Conservation (phyloP, 495 filamentous ascomycete species). For the Recurvomyces mirabilis region DNA sequence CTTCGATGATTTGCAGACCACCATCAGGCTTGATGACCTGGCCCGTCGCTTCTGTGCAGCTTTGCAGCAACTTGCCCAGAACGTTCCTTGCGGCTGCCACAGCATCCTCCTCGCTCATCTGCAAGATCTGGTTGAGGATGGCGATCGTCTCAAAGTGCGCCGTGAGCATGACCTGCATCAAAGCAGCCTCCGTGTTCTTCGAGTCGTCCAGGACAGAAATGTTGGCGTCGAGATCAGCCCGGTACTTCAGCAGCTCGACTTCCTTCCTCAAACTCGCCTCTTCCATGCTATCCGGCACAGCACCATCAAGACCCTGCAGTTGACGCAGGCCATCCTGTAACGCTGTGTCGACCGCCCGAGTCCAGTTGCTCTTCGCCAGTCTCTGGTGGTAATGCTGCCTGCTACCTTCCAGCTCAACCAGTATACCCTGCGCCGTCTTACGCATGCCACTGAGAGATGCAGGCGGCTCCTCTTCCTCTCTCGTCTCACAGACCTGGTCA, state of each 20-base stretch:
- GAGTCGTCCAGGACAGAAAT: conserved; percentile 73
- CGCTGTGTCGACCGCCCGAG: conserved; percentile 71
- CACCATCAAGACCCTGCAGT: conserved; percentile 51
- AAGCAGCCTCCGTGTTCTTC: conserved; percentile 61
- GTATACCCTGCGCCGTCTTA: conserved; percentile 75
- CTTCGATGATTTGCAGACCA: conserved; percentile 49
- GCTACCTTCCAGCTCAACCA: conserved; percentile 78
- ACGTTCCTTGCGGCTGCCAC: conserved; percentile 67
- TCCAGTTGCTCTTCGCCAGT: conserved; percentile 70
- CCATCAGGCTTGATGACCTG: conserved; percentile 89
- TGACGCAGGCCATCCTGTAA: conserved; percentile 74
- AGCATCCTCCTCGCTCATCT: conserved; percentile 72
- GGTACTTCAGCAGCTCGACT: conserved; percentile 69
- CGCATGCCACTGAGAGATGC: conserved; percentile 62
- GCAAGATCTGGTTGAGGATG: conserved; percentile 66
- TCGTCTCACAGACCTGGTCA: conserved; percentile 62
- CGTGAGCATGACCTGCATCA: conserved; percentile 69
- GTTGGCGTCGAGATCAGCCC: conserved; percentile 72
- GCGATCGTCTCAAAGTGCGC: conserved; percentile 87
- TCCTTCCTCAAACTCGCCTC: conserved; percentile 63
- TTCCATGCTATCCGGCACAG: conserved; percentile 52
- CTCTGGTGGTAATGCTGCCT: conserved; percentile 81
- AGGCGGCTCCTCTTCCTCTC: conserved; percentile 52
- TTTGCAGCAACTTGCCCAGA: conserved; percentile 65
- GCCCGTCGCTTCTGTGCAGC: conserved; percentile 57